phyloP scores from a whole-genome alignment of 208 protist species.

The Novymonas esmeraldas region DNA sequence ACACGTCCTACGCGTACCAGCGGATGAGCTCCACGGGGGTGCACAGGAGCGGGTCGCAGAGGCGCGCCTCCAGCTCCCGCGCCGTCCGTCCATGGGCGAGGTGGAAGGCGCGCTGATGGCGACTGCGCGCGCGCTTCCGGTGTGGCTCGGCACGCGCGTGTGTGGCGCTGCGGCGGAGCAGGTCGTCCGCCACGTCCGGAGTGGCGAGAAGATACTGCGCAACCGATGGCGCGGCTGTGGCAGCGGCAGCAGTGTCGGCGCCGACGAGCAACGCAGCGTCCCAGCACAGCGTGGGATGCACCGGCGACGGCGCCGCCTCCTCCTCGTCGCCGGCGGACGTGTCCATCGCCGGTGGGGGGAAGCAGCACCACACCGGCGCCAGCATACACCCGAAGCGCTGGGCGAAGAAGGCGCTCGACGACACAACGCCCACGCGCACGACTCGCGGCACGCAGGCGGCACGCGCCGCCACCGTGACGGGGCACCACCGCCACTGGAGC shows the following conservation, averaged over 20 bases:
- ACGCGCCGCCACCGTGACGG: not conserved
- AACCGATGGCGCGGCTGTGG: too few relatives aligned
- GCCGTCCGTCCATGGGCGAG: slow-evolving; percentile 12
- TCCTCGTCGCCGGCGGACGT: not conserved
- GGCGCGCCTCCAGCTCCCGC: slow-evolving; percentile 14
- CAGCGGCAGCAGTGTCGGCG: not conserved
- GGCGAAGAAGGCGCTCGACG: slow-evolving; percentile 57
- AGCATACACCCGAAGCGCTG: slow-evolving; percentile 69
- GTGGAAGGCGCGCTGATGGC: slow-evolving; percentile 31
- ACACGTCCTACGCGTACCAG: slow-evolving; percentile 14
- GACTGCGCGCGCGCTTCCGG: slow-evolving; percentile 17
- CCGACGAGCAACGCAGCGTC: not conserved
- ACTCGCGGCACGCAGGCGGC: slow-evolving; percentile 11
- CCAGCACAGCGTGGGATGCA: not conserved
- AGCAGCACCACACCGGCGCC: slow-evolving; percentile 59
- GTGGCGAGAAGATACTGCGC: slow-evolving; percentile 27
- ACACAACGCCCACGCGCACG: slow-evolving; percentile 46
- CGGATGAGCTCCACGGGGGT: slow-evolving; percentile 23
- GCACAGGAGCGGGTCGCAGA: slow-evolving; percentile 24
- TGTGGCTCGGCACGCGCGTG: slow-evolving; percentile 8
- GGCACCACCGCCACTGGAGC: slow-evolving; percentile 11
- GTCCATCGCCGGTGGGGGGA: not conserved
- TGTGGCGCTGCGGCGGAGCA: slow-evolving; percentile 18
- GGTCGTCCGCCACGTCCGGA: slow-evolving; percentile 13
- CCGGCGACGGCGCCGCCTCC: not conserved